Base-by-base conservation (phyloP, 73 alveolate genomes). In the Durusdinium trenchii region DNA sequence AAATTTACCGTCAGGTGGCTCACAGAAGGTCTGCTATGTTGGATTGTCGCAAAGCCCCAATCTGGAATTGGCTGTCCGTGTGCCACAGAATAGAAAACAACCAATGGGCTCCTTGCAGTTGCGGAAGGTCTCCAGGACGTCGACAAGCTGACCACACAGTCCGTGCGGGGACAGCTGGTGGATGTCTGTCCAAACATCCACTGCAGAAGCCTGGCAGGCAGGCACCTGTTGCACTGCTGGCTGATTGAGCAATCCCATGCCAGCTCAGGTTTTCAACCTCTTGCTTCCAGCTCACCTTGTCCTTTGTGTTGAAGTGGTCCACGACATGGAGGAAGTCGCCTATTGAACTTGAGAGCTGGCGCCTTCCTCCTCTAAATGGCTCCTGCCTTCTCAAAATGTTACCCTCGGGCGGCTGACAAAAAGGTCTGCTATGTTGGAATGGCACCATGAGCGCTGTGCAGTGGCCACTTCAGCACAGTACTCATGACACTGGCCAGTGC, bases 121-220 rank as follows among this genome's bases (percentile, higher is more conserved):
- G 32, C 75, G 30, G 50, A 51, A 50, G 45, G 94, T 84, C 52
- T 84, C 78, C 76, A 84, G 23, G 48, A 84, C 76, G 40, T 84
- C 52, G 57, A 84, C 94, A 5, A 84, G 36, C 76, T 84, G 73
- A n/a, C 94, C 94, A 7, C 94, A 20, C 94, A 84, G 7, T 23
- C 94, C 73, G 1, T 52, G 42, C 61, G 20, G 9, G 38, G 57
- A 5, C 46, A 84, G 38, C 73, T 51, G 94, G n/a, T 0, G 9
- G 10, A 48, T 38, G 42, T 51, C 76, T 20, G 12, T n/a, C 43
- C 48, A 48, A 5, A 82, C 45, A 30, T 82, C 93, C 0, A 12
- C 51, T 2, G 93, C 43, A 0, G 48, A 0, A 2, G 50, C n/a
- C 3, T 23, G 38, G 73, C 35, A 0, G 6, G 71, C 48, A 0